phyloP scores from a whole-genome alignment of 805 yeast species.

The Nakazawaea laoshanensis region DNA sequence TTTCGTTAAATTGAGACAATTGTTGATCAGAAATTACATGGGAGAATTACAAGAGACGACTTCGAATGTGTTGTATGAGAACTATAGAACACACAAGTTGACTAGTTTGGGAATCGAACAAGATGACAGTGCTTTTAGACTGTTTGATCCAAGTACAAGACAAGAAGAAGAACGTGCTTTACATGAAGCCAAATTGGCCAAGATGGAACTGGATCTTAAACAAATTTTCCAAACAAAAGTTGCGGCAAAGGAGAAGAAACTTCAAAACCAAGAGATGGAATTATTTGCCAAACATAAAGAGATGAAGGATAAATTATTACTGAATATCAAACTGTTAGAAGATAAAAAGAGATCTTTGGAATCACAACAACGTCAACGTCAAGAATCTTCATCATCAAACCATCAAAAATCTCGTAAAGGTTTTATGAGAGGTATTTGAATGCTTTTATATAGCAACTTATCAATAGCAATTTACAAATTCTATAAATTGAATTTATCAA shows the following conservation, averaged over 20 bases:
- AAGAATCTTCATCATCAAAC: slow-evolving; percentile 26
- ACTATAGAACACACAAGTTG: slow-evolving; percentile 82
- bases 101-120: slow-evolving; percentile 79
- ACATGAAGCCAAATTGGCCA: slow-evolving; percentile 89
- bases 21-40: slow-evolving; percentile 81
- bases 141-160: slow-evolving; percentile 85
- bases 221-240: slow-evolving; percentile 94
- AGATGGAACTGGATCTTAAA: slow-evolving; percentile 96
- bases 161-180: slow-evolving; percentile 90
- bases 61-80: slow-evolving; percentile 67
- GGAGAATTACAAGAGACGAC: slow-evolving; percentile 92
- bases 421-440: slow-evolving; percentile 45
- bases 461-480: too few species aligned
- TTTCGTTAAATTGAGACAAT: slow-evolving; percentile 80
- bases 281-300: slow-evolving; percentile 92
- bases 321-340: slow-evolving; percentile 83
- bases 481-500: background rate
- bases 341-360: slow-evolving; percentile 83
- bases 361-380: slow-evolving; percentile 43
- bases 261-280: slow-evolving; percentile 95
- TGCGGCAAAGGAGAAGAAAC: slow-evolving; percentile 91
- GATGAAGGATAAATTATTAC: slow-evolving; percentile 88
- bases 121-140: slow-evolving; percentile 88
- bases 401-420: slow-evolving; percentile 69
- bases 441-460: too few species aligned